A percentile compares a stretch with the other conserved stretches of the same genome.
phyloP scores from a whole-genome alignment of 805 yeast species.

The Candida methanosorbosa region DNA sequence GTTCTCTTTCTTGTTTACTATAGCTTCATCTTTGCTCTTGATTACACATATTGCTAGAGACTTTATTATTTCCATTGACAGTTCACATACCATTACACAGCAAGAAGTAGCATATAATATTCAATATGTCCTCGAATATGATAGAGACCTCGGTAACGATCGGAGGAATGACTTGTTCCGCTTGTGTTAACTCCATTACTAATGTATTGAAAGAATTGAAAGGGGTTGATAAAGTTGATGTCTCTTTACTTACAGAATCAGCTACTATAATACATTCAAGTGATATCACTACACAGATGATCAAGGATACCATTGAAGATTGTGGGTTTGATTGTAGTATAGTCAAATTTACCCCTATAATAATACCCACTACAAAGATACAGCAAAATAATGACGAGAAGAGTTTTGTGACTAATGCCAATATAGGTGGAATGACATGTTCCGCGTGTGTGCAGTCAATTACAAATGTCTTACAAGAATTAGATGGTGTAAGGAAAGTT shows the following conservation, averaged over 20 bases:
- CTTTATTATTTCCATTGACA: too few relatives aligned
- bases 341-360: too few relatives aligned
- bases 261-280: conserved; percentile 49
- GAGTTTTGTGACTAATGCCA: too few relatives aligned
- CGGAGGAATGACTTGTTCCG: conserved; percentile 87
- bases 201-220: conserved; percentile 9
- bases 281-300: conserved; percentile 15
- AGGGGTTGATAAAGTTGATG: conserved; percentile 34
- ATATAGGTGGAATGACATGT: conserved; percentile 70
- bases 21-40: too few relatives aligned
- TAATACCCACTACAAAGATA: conserved; percentile 20
- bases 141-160: conserved; percentile 23
- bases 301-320: conserved; percentile 43
- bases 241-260: conserved; percentile 70
- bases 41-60: too few relatives aligned
- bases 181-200: conserved; percentile 68
- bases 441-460: conserved; percentile 58
- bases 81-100: too few relatives aligned
- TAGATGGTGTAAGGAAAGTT: conserved; percentile 29
- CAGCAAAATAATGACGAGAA: background rate
- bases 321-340: conserved; percentile 45
- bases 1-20: too few relatives aligned
- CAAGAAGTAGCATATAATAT: too few relatives aligned
- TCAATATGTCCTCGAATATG: too few relatives aligned
- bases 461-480: conserved; percentile 31